Conservation (phyloP, 2,329 filamentous ascomycete species). For the Ilyonectria sp. region DNA sequence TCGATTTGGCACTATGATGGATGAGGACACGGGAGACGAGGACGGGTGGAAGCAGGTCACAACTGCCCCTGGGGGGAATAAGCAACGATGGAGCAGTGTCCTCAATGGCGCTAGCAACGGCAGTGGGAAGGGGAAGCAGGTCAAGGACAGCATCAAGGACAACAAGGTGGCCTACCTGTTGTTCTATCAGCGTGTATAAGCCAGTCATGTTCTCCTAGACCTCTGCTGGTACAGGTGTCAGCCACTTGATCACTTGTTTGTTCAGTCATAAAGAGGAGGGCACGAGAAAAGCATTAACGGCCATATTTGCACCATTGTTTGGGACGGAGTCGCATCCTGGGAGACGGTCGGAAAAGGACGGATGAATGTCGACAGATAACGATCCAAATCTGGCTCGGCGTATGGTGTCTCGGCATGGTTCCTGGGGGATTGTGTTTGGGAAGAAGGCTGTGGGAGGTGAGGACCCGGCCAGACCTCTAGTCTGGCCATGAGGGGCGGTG, state of each 20-base stretch:
- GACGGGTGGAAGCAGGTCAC: conserved; percentile 88
- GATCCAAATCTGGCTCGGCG: conserved; percentile 44
- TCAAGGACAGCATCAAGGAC: conserved; percentile 81
- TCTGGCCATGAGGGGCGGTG: conserved; percentile 29
- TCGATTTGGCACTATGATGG: conserved; percentile 80
- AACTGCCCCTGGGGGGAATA: conserved; percentile 73
- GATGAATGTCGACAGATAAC: conserved; percentile 40
- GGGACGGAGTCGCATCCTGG: conserved; percentile 45
- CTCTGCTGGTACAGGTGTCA: background rate
- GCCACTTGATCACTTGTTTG: conserved; percentile 10
- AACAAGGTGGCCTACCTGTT: conserved; percentile 98
- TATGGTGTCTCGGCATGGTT: conserved; percentile 49
- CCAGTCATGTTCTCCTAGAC: background rate
- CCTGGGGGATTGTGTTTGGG: conserved; percentile 25
- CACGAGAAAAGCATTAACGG: conserved; percentile 44
- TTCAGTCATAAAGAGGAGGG: conserved; percentile 38
- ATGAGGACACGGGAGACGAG: conserved; percentile 77
- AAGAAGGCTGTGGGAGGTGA: conserved; percentile 36
- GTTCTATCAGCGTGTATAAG: conserved; percentile 87
- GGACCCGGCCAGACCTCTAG: conserved; percentile 25
- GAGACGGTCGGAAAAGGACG: conserved; percentile 37
- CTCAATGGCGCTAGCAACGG: conserved; percentile 75
- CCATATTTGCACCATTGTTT: conserved; percentile 45
- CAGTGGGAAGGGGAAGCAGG: conserved; percentile 69
- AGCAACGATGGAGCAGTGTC: conserved; percentile 75